Percentiles rank a stretch among this genome's conserved stretches.
Evolutionary conservation across 768 basidiomycete species (phyloP).

Genomic region (Harrya chromipes): DNA sequence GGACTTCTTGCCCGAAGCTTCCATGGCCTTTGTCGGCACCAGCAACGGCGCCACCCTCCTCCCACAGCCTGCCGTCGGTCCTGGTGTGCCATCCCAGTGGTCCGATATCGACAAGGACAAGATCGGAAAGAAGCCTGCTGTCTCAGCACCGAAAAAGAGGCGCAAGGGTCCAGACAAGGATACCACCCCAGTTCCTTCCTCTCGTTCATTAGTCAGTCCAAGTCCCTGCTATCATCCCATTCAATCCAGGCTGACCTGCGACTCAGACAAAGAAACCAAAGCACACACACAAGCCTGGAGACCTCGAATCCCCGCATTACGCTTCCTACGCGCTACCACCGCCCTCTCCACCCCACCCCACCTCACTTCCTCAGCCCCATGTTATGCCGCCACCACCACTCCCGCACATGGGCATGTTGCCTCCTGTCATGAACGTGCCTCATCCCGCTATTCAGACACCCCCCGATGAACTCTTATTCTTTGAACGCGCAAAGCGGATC

Average conservation of each 20-base stretch:
- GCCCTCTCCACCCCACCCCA: conserved; percentile 31
- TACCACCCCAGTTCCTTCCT: conserved; percentile 51
- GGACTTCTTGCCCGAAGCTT: conserved; percentile 70
- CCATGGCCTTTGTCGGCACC: conserved; percentile 40
- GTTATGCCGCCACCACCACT: conserved; percentile 29
- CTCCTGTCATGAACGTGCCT: conserved; percentile 21
- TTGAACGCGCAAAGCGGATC: conserved; percentile 85
- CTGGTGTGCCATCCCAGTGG: conserved; percentile 38
- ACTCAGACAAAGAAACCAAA: conserved; percentile 61
- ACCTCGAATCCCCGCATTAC: conserved; percentile 48
- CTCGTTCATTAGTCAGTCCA: conserved; percentile 47
- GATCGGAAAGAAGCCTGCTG: conserved; percentile 42
- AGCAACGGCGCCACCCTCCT: conserved; percentile 46
- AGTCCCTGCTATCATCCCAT: conserved; percentile 33
- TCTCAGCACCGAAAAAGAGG: conserved; percentile 50
- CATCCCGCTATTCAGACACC: conserved; percentile 36
- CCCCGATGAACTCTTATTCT: conserved; percentile 85
- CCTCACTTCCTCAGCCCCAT: conserved; percentile 21
- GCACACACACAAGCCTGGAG: conserved; percentile 57
- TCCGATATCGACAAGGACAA: conserved; percentile 38
- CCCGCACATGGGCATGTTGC: conserved; percentile 28
- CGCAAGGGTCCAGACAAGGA: conserved; percentile 70
- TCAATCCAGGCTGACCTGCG: conserved; percentile 1
- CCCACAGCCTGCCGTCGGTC: conserved; percentile 43
- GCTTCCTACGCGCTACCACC: conserved; percentile 44